Base-by-base conservation (phyloP, 148 eudicot genomes). In the Fagopyrum tataricum region DNA sequence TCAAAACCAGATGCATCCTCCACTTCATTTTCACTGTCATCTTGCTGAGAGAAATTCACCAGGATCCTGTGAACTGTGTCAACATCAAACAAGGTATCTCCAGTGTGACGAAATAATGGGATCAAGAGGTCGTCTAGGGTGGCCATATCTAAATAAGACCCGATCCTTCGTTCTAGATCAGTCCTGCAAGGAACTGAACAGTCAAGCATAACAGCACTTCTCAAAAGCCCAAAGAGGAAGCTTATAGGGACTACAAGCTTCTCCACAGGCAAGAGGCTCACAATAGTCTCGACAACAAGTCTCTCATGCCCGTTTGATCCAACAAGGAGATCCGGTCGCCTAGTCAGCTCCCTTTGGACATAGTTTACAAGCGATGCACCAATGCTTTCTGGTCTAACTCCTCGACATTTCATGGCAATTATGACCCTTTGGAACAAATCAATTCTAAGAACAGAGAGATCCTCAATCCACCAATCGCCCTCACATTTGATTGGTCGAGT, bases 401-500 rank as follows among this genome's bases (percentile, higher is more conserved):
- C 98, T 61, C 98, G 85, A 44, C 96, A 95, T 81, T 90, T 95
- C 91, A 95, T 90, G 12, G 98, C 97, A 0, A 87, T 61, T 66
- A 95, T 83, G 26, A 95, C 96, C 77, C 87, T 77, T 76, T 91
- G 83, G 55, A 88, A 95, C 58, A 91, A 56, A 41, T 90, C 97
- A 31, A 85, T 83, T 10, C 96, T 81, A 44, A 95, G 90, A 72
- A 81, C 87, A 7, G 96, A 90, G 4, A 95, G 84, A 81, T 95
- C 96, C 75, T 95, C 91, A 2, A 88, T 84, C 98, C 98, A 95
- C 98, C 98, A 95, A 83, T 95, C 98, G 3, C 90, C 86, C 40
- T 89, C 98, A 67, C 83, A 83, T 73, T 88, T 91, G 21, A 86
- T 79, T 8, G 87, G 89, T 5, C 90, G 61, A 73, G 83, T 91